Base-by-base conservation (phyloP, 345 rosid genomes). In the Fremontodendron californicum region DNA sequence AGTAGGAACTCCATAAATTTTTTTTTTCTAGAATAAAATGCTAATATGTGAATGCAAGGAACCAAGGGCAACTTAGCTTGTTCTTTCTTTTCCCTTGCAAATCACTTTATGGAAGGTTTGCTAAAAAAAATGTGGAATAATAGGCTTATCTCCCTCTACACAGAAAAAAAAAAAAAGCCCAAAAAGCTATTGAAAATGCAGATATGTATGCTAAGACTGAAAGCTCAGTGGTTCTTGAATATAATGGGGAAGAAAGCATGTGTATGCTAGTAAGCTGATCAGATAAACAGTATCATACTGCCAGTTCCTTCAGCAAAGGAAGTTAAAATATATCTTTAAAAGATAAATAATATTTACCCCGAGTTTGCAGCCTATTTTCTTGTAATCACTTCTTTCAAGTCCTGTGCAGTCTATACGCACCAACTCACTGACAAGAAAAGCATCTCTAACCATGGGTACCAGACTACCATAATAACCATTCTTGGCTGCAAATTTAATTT, bases 361-460 rank as follows among this genome's bases (percentile, higher is more conserved):
- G 11, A 96, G 92, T 83, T 92, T 96, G 89, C 90, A 88, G 78
- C 98, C 99, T 69, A 96, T 92, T 85, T 93, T 96, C 90, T 86
- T 93, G 89, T 87, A 91, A 82, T 96, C 98, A 52, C 90, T 93
- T 84, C 63, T 91, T 83, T 91, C 95, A 45, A 93, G 86, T 46
- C 99, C 98, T 66, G 81, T 82, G 84, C 98, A 91, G 84, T 96
- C 98, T 75, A 93, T 89, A 57, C 90, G 85, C 57, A 96, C 89
- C 76, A 96, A 82, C 74, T 96, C 97, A 48, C 58, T 84, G 64
- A 85, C 85, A 1, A 90, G 77, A 81, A 96, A 93, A 37, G 99
- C 99, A 73, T 96, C 99, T 85, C 97, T 90, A 75, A 91, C 93
- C 99, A 92, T 90, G 61, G 97, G 81, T 63, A 93, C 93, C 78